A percentile compares a stretch with the other conserved stretches of the same genome.
Evolutionary conservation across 768 basidiomycete genomes (phyloP).

Genomic region (Mycena leptocephala): DNA sequence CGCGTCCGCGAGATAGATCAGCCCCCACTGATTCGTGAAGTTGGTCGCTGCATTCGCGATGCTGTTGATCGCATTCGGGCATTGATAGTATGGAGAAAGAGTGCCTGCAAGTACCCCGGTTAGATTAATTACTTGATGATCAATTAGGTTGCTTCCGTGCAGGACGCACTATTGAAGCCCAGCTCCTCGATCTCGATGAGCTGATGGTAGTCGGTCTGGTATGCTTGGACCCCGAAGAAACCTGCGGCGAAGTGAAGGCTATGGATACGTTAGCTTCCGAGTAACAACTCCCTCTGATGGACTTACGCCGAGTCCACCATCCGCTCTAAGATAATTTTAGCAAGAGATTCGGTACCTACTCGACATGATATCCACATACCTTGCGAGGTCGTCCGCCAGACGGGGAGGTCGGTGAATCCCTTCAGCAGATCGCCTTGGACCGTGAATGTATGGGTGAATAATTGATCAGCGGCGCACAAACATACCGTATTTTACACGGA

Average conservation of each 20-base stretch:
- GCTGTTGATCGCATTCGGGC: conserved; percentile 68
- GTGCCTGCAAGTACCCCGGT: conserved; percentile 57
- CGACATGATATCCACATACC: conserved; percentile 57
- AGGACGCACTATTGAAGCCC: conserved; percentile 63
- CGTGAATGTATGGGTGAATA: conserved; percentile 83
- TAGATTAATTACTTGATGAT: not conserved
- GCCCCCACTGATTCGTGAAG: conserved; percentile 67
- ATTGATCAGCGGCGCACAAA: conserved; percentile 75
- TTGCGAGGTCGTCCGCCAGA: conserved; percentile 75
- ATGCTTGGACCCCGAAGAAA: conserved; percentile 70
- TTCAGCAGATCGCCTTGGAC: conserved; percentile 66
- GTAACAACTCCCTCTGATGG: not conserved
- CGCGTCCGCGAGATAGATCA: conserved; percentile 73
- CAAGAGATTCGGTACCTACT: not conserved
- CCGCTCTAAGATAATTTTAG: conserved; percentile 57
- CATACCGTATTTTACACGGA: conserved; percentile 74
- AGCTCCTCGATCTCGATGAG: conserved; percentile 71
- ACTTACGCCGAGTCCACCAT: conserved; percentile 66
- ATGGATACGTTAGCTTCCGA: conserved; percentile 51
- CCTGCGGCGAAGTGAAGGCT: conserved; percentile 74
- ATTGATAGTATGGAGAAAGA: conserved; percentile 79
- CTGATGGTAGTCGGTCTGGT: conserved; percentile 71
- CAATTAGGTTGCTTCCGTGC: not conserved
- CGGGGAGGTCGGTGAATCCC: conserved; percentile 65
- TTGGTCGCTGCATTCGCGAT: conserved; percentile 63